These are phyloP conservation scores for Geotrichum aggregatum DNA, from an alignment of 1,139 yeast genomes.

Conservation along the genomic window DNA sequence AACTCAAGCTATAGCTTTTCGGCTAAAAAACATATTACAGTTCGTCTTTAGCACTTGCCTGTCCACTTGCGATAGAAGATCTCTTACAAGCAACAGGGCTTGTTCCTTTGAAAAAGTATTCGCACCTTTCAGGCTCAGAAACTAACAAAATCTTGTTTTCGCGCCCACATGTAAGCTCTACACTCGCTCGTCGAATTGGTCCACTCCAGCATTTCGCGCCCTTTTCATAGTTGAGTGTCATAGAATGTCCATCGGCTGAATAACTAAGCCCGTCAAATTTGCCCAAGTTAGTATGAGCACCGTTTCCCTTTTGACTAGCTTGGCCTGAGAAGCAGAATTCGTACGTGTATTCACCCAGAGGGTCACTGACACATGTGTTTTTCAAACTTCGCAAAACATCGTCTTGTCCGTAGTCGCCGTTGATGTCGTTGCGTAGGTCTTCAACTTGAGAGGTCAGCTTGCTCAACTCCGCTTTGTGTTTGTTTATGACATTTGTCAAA, in stretches of 20 bases:
- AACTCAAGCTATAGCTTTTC: no score
- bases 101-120: slow-evolving; percentile 56
- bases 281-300: slow-evolving; percentile 53
- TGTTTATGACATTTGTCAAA: slow-evolving; percentile 31
- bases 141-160: slow-evolving; percentile 56
- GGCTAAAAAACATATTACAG: slow-evolving; percentile 1
- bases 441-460: slow-evolving; percentile 28
- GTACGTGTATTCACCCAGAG: slow-evolving; percentile 68
- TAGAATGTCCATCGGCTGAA: slow-evolving; percentile 24
- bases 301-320: slow-evolving; percentile 52
- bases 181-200: slow-evolving; percentile 68
- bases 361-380: slow-evolving; percentile 47
- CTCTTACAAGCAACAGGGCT: slow-evolving; percentile 72
- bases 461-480: slow-evolving; percentile 27
- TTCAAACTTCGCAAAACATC: slow-evolving; percentile 61
- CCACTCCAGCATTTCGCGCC: slow-evolving; percentile 98
- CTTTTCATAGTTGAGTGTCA: slow-evolving; percentile 45
- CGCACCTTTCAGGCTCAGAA: slow-evolving; percentile 86
- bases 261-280: slow-evolving; percentile 37
- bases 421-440: slow-evolving; percentile 27
- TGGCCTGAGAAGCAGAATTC: slow-evolving; percentile 56
- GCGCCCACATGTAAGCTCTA: slow-evolving; percentile 65
- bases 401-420: slow-evolving; percentile 50
- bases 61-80: no score
- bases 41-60: slow-evolving; percentile 9